Evolutionary conservation across 2,329 filamentous ascomycete genomes (phyloP).

Genomic region (Leptographium galeiforme): DNA sequence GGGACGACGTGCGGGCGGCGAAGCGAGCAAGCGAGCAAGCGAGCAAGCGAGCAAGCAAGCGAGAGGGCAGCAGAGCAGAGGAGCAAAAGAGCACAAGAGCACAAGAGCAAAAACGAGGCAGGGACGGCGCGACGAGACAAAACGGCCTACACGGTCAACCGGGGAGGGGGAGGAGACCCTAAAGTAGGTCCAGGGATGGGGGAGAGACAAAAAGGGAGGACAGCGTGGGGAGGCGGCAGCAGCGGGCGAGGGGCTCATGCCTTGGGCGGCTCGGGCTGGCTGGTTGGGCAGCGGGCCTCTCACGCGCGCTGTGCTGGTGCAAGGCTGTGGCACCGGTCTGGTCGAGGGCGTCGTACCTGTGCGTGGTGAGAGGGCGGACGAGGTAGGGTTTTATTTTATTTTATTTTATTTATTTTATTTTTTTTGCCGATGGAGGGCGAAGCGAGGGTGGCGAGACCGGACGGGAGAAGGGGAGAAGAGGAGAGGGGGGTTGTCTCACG

Average conservation of each 20-base stretch:
- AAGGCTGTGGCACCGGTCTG: no score
- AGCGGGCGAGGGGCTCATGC: no score
- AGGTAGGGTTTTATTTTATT: no score
- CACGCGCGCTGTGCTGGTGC: no score
- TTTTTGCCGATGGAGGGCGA: neutral
- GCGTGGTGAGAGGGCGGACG: no score
- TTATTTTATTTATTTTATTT: no score
- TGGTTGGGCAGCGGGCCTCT: neutral
- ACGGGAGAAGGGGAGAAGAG: no score
- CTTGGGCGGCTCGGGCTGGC: neutral
- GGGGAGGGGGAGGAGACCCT: neutral
- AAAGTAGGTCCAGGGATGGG: neutral
- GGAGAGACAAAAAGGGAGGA: neutral
- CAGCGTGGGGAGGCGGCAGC: neutral
- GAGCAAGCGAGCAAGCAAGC: neutral
- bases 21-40: neutral
- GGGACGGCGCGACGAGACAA: neutral
- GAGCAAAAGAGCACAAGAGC: neutral
- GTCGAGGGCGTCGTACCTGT: no score
- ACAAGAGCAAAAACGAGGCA: neutral
- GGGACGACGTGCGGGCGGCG: neutral
- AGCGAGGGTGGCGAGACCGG: no score
- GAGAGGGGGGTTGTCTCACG: no score
- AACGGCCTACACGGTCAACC: neutral
- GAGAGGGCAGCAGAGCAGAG: neutral